A percentile compares a stretch with the other conserved stretches of the same genome.
These are phyloP conservation scores for Lippia alba DNA, from an alignment of 305 asterid genomes.

Conservation along the genomic window DNA sequence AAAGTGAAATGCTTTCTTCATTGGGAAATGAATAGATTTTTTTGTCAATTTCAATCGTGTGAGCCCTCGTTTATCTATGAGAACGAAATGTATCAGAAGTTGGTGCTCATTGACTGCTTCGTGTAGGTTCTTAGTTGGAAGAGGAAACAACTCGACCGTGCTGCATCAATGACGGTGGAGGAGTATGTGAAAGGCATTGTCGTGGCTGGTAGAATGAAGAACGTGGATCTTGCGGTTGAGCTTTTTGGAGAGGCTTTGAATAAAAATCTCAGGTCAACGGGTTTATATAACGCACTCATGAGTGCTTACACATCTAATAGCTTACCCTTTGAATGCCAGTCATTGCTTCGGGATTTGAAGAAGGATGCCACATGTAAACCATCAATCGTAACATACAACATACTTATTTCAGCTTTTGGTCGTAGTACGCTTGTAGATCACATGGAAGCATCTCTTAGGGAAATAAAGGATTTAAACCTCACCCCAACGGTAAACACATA, in stretches of 20 bases:
- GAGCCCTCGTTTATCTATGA: conserved; percentile 1
- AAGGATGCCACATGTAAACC: conserved; percentile 59
- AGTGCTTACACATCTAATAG: conserved; percentile 60
- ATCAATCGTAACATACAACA: conserved; percentile 76
- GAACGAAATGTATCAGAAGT: neutral
- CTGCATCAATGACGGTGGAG: conserved; percentile 60
- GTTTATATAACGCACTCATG: conserved; percentile 77
- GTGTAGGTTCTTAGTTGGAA: conserved; percentile 84
- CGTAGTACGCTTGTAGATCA: conserved; percentile 68
- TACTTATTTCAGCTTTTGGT: conserved; percentile 76
- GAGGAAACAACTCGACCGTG: conserved; percentile 58
- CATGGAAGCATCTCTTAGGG: conserved; percentile 69
- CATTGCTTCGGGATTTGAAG: conserved; percentile 65
- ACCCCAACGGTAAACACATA: conserved; percentile 58
- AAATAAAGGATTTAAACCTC: conserved; percentile 54
- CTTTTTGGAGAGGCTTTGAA: conserved; percentile 71
- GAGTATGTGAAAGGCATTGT: conserved; percentile 75
- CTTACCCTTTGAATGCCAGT: conserved; percentile 51
- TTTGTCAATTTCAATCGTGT: neutral
- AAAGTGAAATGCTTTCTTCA: neutral
- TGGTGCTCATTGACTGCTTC: conserved; percentile 23
- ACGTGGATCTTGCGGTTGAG: conserved; percentile 65
- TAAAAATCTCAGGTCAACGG: conserved; percentile 52
- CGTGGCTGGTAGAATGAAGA: conserved; percentile 59
- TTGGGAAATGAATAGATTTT: neutral